These are phyloP conservation scores for Pluteus cervinus DNA, from an alignment of 768 basidiomycete species.

Conservation along the genomic window DNA sequence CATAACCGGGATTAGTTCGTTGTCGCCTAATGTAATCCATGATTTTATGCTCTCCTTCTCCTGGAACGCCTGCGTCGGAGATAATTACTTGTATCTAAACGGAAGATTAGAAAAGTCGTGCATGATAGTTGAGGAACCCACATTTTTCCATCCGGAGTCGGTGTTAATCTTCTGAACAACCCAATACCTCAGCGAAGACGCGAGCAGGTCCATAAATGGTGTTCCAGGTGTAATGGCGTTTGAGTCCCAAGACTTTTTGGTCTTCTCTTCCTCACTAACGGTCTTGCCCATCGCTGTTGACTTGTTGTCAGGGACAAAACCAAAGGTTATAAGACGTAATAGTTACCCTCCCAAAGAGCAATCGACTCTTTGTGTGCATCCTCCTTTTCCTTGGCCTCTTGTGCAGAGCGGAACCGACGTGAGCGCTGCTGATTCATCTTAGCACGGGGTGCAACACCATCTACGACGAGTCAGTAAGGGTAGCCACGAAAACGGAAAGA, in stretches of 20 bases:
- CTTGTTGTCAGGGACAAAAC: constrained; percentile 1
- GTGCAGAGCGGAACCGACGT: constrained; percentile 89
- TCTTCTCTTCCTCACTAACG: constrained; percentile 73
- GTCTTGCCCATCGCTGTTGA: constrained; percentile 88
- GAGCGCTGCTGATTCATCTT: constrained; percentile 99
- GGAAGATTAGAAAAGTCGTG: too few relatives aligned
- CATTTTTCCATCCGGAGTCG: constrained; percentile 94
- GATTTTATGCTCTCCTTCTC: constrained; percentile 99
- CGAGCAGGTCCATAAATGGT: constrained; percentile 94
- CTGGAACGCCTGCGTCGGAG: constrained; percentile 94
- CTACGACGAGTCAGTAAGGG: constrained; percentile 29
- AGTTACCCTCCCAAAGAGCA: constrained; percentile 76
- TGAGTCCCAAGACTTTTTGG: constrained; percentile 89
- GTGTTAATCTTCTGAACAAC: constrained; percentile 91
- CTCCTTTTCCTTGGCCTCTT: constrained; percentile 93
- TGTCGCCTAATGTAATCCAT: constrained; percentile 98
- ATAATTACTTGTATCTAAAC: constrained; percentile 88
- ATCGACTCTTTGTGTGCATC: constrained; percentile 80
- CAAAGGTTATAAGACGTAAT: constrained; percentile 1
- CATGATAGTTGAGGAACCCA: constrained; percentile 26
- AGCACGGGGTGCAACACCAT: constrained; percentile 95
- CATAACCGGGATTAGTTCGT: constrained; percentile 78
- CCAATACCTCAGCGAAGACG: constrained; percentile 90
- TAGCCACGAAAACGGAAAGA: background rate
- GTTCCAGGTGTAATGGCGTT: constrained; percentile 99